Evolutionary conservation across 805 yeast genomes (phyloP).

Genomic region (Cyberlindnera euphorbiae): DNA sequence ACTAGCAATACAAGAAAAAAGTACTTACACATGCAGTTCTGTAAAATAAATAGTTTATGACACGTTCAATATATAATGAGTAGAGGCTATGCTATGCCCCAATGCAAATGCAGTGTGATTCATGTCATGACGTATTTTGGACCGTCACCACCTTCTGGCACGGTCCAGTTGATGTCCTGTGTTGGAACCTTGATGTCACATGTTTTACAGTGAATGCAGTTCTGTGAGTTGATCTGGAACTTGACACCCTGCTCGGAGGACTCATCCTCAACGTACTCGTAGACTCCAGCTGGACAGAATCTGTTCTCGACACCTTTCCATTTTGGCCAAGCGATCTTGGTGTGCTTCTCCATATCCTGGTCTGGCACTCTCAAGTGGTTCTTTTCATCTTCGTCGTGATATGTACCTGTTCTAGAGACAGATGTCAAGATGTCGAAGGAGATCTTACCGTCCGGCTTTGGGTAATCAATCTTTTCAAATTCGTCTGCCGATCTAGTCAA

Average conservation of each 20-base stretch:
- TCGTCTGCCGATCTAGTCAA: slow-evolving; percentile 65
- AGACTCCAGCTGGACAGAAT: slow-evolving; percentile 98
- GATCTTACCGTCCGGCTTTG: slow-evolving; percentile 92
- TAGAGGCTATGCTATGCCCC: too few species aligned
- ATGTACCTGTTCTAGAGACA: slow-evolving; percentile 95
- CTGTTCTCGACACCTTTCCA: slow-evolving; percentile 85
- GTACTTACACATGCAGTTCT: too few species aligned
- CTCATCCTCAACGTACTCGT: slow-evolving; percentile 78
- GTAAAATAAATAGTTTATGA: too few species aligned
- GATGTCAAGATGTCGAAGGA: slow-evolving; percentile 90
- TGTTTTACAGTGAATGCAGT: slow-evolving; percentile 97
- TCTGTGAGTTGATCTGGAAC: slow-evolving; percentile 93
- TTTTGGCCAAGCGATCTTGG: slow-evolving; percentile 62
- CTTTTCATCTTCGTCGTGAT: slow-evolving; percentile 90
- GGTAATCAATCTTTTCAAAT: slow-evolving; percentile 73
- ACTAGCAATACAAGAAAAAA: too few species aligned
- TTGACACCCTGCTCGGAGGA: slow-evolving; percentile 55
- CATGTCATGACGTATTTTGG: slow-evolving; percentile 89
- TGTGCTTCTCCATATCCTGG: slow-evolving; percentile 63
- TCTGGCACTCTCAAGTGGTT: slow-evolving; percentile 74
- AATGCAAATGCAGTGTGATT: too few species aligned
- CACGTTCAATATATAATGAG: too few species aligned
- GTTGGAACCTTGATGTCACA: slow-evolving; percentile 96
- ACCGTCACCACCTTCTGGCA: slow-evolving; percentile 99
- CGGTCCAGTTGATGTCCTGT: slow-evolving; percentile 92